Evolutionary conservation across 208 protist species (phyloP).

Genomic region (Wallacemonas collosoma): DNA sequence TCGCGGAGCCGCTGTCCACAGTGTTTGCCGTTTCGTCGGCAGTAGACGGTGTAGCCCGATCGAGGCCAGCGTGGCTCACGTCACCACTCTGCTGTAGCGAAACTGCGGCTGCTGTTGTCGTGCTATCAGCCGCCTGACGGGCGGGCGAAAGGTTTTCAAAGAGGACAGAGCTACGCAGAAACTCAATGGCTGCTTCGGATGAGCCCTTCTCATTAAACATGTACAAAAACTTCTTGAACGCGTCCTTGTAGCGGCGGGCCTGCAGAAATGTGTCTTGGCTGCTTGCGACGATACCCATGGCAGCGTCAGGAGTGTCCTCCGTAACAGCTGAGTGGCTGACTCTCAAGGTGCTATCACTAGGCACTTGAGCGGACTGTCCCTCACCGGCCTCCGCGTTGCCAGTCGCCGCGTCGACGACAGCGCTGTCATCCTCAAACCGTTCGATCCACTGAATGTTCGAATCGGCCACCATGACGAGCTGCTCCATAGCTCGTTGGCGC

Average conservation of each 20-base stretch:
- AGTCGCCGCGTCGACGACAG: background rate
- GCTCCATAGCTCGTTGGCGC: conserved; percentile 58
- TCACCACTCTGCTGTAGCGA: background rate
- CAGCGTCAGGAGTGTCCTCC: background rate
- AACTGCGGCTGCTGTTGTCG: background rate
- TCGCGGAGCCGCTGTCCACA: too few species aligned
- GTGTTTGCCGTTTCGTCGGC: too few species aligned
- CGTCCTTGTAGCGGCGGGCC: conserved; percentile 64
- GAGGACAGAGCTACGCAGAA: conserved; percentile 42
- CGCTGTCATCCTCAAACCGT: conserved; percentile 65
- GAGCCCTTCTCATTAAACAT: conserved; percentile 67
- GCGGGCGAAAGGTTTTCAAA: conserved; percentile 2
- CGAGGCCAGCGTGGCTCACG: background rate
- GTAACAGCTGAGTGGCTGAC: background rate
- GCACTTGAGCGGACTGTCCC: background rate
- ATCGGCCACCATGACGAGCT: conserved; percentile 71
- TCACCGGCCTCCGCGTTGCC: background rate
- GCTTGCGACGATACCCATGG: background rate
- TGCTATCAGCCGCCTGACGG: background rate
- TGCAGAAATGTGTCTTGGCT: conserved; percentile 46
- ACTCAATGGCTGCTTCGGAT: conserved; percentile 58
- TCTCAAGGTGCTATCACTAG: background rate
- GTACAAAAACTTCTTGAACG: conserved; percentile 68
- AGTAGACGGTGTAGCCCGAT: too few species aligned
- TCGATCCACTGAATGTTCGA: conserved; percentile 88